These are phyloP conservation scores for Hansenula sp. DNA, from an alignment of 1,139 yeast genomes.

Conservation along the genomic window DNA sequence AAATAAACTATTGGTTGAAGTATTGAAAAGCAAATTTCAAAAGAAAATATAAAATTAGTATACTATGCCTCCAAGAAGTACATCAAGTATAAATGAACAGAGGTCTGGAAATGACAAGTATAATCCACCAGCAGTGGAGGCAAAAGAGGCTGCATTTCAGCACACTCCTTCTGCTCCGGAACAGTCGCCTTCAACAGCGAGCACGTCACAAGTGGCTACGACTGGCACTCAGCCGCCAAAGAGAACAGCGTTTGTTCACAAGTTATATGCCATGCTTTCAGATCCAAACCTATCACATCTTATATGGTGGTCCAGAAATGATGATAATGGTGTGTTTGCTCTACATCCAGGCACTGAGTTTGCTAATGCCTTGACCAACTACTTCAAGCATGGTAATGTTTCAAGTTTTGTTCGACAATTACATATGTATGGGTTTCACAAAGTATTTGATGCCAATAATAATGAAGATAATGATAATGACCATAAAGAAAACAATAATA, in stretches of 20 bases:
- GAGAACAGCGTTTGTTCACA: constrained; percentile 63
- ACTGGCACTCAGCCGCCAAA: constrained; percentile 24
- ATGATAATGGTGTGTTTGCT: constrained; percentile 55
- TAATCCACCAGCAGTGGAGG: no score
- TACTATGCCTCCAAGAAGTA: no score
- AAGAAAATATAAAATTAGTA: no score
- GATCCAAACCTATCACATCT: constrained; percentile 47
- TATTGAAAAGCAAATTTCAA: no score
- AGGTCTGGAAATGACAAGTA: no score
- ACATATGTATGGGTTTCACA: constrained; percentile 79
- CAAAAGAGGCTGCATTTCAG: not conserved
- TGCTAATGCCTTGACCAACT: constrained; percentile 56
- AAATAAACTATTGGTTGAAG: no score
- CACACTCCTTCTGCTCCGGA: not conserved
- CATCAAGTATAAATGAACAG: no score
- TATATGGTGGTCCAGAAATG: constrained; percentile 79
- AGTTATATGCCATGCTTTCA: constrained; percentile 54
- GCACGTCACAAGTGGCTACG: not conserved
- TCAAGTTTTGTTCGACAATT: constrained; percentile 70
- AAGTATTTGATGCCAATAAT: constrained; percentile 38
- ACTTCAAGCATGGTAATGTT: constrained; percentile 76
- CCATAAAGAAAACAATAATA: constrained; percentile 3
- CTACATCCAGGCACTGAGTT: constrained; percentile 66
- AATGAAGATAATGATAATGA: constrained; percentile 10
- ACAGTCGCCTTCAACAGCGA: not conserved